Evolutionary conservation across 345 rosid genomes (phyloP).

Genomic region (Linum usitatissimum): DNA sequence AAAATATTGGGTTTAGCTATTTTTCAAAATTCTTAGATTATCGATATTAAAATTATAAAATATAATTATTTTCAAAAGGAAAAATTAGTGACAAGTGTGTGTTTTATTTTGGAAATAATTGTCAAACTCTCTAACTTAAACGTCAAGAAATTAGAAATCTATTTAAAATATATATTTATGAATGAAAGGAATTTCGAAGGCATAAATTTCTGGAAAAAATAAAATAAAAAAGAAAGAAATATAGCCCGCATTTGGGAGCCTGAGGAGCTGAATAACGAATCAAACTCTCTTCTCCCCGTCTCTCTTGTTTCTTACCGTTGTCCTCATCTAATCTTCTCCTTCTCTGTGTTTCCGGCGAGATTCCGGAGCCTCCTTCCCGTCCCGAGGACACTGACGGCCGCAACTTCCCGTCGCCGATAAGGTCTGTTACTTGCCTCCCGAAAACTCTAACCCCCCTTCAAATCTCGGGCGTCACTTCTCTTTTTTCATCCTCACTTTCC

Average conservation of each 20-base stretch:
- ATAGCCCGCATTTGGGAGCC: not conserved
- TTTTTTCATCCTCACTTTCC: not conserved
- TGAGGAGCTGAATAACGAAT: not conserved
- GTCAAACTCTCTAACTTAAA: not conserved
- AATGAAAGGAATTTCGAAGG: not conserved
- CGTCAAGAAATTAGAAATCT: no score
- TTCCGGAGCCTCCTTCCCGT: not conserved
- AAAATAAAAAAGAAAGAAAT: not conserved
- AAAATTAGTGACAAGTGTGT: no score
- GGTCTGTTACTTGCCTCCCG: not conserved
- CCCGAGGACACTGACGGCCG: not conserved
- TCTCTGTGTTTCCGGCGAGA: not conserved
- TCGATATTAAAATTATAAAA: no score
- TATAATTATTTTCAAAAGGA: no score
- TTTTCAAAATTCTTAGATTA: no score
- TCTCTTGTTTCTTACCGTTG: not conserved
- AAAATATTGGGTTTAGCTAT: no score
- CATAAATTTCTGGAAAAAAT: no score
- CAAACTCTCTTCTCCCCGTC: not conserved
- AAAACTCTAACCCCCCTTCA: not conserved
- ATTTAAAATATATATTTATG: no score
- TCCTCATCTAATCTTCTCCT: not conserved
- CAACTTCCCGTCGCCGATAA: not conserved
- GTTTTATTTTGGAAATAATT: no score
- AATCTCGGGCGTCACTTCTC: not conserved